Percentiles rank a stretch among this genome's conserved stretches.
Evolutionary conservation across 129 eudicot genomes (phyloP).

Genomic region (Chrysanthemum makinoi): DNA sequence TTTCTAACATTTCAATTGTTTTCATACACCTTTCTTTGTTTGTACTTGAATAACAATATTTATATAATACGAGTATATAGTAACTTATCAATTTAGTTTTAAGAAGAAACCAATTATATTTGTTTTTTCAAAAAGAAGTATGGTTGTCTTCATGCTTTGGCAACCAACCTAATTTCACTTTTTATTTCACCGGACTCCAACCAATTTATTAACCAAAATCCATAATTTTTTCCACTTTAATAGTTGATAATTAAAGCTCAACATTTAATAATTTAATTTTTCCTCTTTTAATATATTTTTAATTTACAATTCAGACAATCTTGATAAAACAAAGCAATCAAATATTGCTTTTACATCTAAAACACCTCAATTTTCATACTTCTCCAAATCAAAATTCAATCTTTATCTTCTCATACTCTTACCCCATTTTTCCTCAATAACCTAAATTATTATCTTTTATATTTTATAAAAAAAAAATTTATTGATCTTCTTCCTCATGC

Average conservation of each 20-base stretch:
- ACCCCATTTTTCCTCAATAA: slow-evolving; percentile 32
- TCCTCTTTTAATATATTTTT: slow-evolving; percentile 30
- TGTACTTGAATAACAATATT: slow-evolving; percentile 30
- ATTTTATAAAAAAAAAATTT: slow-evolving; percentile 11
- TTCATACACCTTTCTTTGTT: slow-evolving; percentile 41
- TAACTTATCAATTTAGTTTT: slow-evolving; percentile 17
- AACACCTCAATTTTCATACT: slow-evolving; percentile 39
- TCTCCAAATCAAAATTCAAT: slow-evolving; percentile 37
- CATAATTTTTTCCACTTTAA: slow-evolving; percentile 36
- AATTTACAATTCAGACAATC: slow-evolving; percentile 52
- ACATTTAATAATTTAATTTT: slow-evolving; percentile 49
- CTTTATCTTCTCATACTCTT: slow-evolving; percentile 43
- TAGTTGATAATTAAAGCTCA: slow-evolving; percentile 60
- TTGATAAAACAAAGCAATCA: slow-evolving; percentile 50
- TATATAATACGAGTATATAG: slow-evolving; percentile 14
- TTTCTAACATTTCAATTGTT: slow-evolving; percentile 39
- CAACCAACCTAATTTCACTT: slow-evolving; percentile 49
- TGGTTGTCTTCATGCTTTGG: slow-evolving; percentile 46
- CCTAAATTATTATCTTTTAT: slow-evolving; percentile 23
- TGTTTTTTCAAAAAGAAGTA: slow-evolving; percentile 36
- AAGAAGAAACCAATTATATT: slow-evolving; percentile 17
- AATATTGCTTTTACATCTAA: slow-evolving; percentile 50
- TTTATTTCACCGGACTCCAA: slow-evolving; percentile 47
- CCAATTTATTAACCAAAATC: slow-evolving; percentile 37
- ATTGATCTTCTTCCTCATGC: slow-evolving; percentile 28